Evolutionary conservation across 2,329 filamentous ascomycete genomes (phyloP).

Genomic region (Drechslerella dactyloides): DNA sequence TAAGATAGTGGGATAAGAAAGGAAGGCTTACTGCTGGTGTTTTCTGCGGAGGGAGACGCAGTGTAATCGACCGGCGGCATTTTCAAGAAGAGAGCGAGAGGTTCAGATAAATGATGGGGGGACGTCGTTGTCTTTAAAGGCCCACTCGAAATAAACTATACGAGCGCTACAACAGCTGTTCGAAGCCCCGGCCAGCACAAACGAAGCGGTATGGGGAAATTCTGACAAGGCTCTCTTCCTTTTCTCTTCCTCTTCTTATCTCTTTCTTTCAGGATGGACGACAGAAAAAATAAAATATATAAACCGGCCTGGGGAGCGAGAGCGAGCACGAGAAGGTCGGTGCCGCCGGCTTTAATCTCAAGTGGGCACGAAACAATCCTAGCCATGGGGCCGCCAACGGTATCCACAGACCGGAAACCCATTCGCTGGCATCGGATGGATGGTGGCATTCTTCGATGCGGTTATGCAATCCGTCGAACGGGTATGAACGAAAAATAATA

Average conservation of each 20-base stretch:
- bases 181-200: not conserved
- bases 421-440: slow-evolving; percentile 46
- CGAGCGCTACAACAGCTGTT: slow-evolving; percentile 16
- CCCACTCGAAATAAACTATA: slow-evolving; percentile 34
- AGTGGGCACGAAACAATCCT: slow-evolving; percentile 47
- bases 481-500: slow-evolving; percentile 19
- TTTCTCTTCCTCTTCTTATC: not conserved
- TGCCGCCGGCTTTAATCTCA: slow-evolving; percentile 50
- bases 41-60: slow-evolving; percentile 36
- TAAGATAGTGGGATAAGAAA: slow-evolving; percentile 2
- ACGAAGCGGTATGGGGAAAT: slow-evolving; percentile 22
- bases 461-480: slow-evolving; percentile 43
- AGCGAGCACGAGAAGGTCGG: slow-evolving; percentile 26
- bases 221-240: slow-evolving; percentile 6
- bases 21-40: slow-evolving; percentile 31
- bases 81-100: slow-evolving; percentile 41
- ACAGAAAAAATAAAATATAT: slow-evolving; percentile 40
- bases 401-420: slow-evolving; percentile 48
- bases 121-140: slow-evolving; percentile 48
- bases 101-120: slow-evolving; percentile 50
- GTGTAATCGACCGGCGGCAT: slow-evolving; percentile 50
- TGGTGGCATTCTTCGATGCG: slow-evolving; percentile 47
- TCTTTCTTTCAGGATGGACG: slow-evolving; percentile 10
- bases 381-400: slow-evolving; percentile 45
- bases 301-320: slow-evolving; percentile 21